A percentile compares a stretch with the other conserved stretches of the same genome.
These are phyloP conservation scores for Oryza punctata DNA, from an alignment of 176 grass and related monocot genomes.

Conservation along the genomic window DNA sequence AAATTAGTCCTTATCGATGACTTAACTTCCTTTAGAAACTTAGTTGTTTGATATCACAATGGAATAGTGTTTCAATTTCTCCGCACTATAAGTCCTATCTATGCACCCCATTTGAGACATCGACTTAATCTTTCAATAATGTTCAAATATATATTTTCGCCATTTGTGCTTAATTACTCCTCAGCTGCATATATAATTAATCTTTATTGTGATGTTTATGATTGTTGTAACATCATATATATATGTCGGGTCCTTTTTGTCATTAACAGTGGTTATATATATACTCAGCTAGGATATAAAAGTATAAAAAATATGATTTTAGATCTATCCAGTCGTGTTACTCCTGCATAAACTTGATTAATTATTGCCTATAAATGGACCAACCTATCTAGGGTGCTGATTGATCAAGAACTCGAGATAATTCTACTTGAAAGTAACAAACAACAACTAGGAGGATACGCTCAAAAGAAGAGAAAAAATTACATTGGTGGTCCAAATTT, in stretches of 20 bases:
- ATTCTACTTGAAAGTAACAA: constrained; percentile 38
- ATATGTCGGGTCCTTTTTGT: not conserved
- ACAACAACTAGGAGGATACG: constrained; percentile 21
- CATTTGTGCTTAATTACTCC: not conserved
- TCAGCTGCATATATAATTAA: not conserved
- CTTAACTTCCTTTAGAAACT: not conserved
- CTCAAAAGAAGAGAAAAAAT: not conserved
- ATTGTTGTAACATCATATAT: not conserved
- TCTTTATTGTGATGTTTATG: not conserved
- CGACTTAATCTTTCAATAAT: not conserved
- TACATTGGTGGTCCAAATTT: constrained; percentile 39
- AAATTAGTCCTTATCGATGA: not conserved
- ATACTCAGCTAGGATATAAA: not conserved
- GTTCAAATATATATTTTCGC: not conserved
- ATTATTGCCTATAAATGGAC: constrained; percentile 13
- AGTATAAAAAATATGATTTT: not conserved
- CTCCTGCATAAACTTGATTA: constrained; percentile 17
- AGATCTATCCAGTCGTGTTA: not conserved
- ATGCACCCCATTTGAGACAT: not conserved
- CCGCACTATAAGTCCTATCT: not conserved
- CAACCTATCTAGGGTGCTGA: constrained; percentile 16
- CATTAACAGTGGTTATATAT: not conserved
- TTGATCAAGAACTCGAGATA: constrained; percentile 24
- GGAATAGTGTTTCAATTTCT: not conserved
- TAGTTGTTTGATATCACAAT: not conserved